Evolutionary conservation across 768 basidiomycete species (phyloP).

Genomic region (Exsudoporus frostii): DNA sequence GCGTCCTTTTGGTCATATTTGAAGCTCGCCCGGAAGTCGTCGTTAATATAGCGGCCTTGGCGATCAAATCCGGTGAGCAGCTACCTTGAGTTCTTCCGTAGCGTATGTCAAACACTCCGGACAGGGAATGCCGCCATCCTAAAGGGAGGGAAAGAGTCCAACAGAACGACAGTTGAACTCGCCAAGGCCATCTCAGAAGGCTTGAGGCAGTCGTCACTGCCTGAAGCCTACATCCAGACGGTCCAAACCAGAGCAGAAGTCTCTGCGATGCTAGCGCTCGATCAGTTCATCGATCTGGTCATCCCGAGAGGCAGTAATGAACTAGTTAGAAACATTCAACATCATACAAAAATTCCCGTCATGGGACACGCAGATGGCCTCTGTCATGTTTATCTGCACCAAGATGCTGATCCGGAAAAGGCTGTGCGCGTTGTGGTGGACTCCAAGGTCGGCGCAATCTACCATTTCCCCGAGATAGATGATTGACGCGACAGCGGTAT

Average conservation of each 20-base stretch:
- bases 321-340: conserved; percentile 86
- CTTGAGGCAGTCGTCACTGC: conserved; percentile 68
- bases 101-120: neutral
- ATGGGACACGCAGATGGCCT: conserved; percentile 99
- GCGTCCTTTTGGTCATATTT: conserved; percentile 94
- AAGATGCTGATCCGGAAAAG: conserved; percentile 72
- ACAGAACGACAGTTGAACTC: conserved; percentile 71
- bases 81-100: neutral
- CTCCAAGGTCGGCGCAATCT: conserved; percentile 65
- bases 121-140: conserved; percentile 94
- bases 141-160: conserved; percentile 97
- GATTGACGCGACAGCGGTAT: conserved; percentile 1
- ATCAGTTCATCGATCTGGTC: conserved; percentile 93
- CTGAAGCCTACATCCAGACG: conserved; percentile 81
- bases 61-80: conserved; percentile 87
- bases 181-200: conserved; percentile 78
- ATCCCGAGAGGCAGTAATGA: conserved; percentile 94
- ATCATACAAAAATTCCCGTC: conserved; percentile 87
- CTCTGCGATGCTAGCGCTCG: conserved; percentile 77
- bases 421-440: conserved; percentile 82
- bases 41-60: conserved; percentile 92
- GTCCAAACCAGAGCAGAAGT: conserved; percentile 92
- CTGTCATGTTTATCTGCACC: conserved; percentile 88
- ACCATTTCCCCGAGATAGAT: neutral
- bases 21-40: conserved; percentile 97